These are phyloP conservation scores for Solanum hybrid DNA, from an alignment of 305 asterid genomes.

Conservation along the genomic window DNA sequence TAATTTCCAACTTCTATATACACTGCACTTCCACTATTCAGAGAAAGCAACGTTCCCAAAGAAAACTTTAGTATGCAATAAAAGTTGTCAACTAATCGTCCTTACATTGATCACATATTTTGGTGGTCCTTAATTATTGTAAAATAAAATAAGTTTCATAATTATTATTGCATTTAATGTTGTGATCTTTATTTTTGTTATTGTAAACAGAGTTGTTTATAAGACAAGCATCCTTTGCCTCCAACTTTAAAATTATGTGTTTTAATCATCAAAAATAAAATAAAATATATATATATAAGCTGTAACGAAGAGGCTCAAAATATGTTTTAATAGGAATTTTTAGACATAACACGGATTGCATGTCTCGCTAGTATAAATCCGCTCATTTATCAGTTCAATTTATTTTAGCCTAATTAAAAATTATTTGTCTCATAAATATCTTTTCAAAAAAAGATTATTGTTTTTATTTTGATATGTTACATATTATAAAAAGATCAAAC, in stretches of 20 bases:
- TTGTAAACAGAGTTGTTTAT: neutral
- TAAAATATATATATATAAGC: too few relatives aligned
- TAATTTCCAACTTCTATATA: neutral
- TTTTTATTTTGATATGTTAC: too few relatives aligned
- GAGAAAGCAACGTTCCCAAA: neutral
- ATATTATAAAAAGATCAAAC: too few relatives aligned
- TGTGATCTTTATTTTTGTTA: neutral
- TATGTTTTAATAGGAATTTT: neutral
- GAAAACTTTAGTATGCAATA: neutral
- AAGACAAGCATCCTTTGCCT: accelerated
- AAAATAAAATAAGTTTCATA: neutral
- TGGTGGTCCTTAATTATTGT: neutral
- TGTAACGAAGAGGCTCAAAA: too few relatives aligned
- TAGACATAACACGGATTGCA: neutral
- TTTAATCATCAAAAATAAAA: too few relatives aligned
- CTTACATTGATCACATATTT: neutral
- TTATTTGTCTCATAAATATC: neutral
- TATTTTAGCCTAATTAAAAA: too few relatives aligned
- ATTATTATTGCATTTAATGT: neutral
- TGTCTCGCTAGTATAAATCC: neutral
- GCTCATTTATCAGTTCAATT: too few relatives aligned
- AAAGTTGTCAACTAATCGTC: neutral
- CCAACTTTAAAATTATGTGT: too few relatives aligned
- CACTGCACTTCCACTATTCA: neutral
- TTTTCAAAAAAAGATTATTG: too few relatives aligned